Evolutionary conservation across 1,284 basidiomycete genomes (phyloP).

Genomic region (Apiotrichum sp.): DNA sequence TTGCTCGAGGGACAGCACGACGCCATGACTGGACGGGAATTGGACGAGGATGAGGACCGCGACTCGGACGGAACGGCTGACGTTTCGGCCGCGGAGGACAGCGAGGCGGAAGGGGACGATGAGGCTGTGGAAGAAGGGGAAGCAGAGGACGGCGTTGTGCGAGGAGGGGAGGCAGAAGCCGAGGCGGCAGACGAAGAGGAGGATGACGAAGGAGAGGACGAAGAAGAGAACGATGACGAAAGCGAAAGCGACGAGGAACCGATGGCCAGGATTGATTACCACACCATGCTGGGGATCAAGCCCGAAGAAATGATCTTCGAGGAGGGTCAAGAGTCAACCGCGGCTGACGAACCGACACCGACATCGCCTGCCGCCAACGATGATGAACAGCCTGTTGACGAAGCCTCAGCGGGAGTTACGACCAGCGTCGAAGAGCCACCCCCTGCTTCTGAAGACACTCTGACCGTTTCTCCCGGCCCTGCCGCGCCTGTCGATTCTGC

Average conservation of each 20-base stretch:
- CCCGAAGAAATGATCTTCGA: neutral
- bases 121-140: conserved; percentile 26
- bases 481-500: neutral
- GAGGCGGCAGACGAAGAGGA: conserved; percentile 7
- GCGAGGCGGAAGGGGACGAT: conserved; percentile 40
- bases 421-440: too few species aligned
- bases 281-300: neutral
- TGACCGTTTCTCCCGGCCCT: too few species aligned
- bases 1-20: conserved; percentile 77
- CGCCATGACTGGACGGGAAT: conserved; percentile 53
- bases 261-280: neutral
- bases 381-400: too few species aligned
- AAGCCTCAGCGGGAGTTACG: too few species aligned
- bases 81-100: conserved; percentile 30
- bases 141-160: conserved; percentile 17
- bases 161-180: conserved; percentile 22
- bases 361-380: neutral
- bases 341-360: neutral
- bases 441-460: too few species aligned
- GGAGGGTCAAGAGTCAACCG: too few species aligned
- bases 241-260: neutral
- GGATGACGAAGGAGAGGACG: conserved; percentile 20
- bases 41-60: conserved; percentile 22
- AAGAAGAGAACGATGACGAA: neutral
- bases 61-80: conserved; percentile 28